Conservation (phyloP, 2,329 filamentous ascomycete genomes). For the Gyromitra esculenta region DNA sequence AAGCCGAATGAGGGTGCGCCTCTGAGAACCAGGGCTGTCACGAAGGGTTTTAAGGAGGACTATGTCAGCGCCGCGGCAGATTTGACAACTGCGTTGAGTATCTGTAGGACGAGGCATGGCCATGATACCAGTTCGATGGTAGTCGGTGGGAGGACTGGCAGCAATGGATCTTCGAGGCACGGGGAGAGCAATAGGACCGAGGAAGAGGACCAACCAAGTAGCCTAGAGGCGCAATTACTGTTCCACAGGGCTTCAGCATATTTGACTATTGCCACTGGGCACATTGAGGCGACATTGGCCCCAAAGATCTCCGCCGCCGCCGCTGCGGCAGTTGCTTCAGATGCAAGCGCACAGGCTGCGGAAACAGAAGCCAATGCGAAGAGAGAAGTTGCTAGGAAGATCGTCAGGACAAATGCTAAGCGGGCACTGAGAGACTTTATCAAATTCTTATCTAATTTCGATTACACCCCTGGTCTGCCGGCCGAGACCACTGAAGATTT, state of each 20-base stretch:
- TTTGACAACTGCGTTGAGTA: constrained; percentile 72
- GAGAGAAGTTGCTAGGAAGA: constrained; percentile 71
- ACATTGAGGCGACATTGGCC: constrained; percentile 69
- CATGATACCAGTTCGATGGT: constrained; percentile 63
- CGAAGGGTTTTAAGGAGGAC: constrained; percentile 79
- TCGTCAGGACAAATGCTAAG: constrained; percentile 78
- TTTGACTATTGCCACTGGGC: constrained; percentile 74
- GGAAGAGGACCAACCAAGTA: constrained; percentile 76
- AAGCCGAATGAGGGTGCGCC: constrained; percentile 73
- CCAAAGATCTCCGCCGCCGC: constrained; percentile 47
- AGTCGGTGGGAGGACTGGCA: constrained; percentile 30
- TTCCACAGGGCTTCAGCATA: constrained; percentile 80
- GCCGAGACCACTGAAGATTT: constrained; percentile 68
- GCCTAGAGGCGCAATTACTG: constrained; percentile 76
- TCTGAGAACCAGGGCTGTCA: constrained; percentile 76
- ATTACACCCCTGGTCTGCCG: constrained; percentile 79
- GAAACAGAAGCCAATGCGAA: constrained; percentile 55
- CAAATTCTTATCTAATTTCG: constrained; percentile 75
- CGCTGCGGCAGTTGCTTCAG: background rate
- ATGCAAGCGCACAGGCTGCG: constrained; percentile 23
- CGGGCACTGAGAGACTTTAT: constrained; percentile 78
- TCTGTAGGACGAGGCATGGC: constrained; percentile 65
- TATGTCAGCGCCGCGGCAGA: constrained; percentile 75
- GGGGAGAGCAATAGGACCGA: constrained; percentile 60
- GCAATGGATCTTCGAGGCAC: constrained; percentile 44